These are phyloP conservation scores for Podospora comata DNA, from an alignment of 495 filamentous ascomycete species.

Conservation along the genomic window DNA sequence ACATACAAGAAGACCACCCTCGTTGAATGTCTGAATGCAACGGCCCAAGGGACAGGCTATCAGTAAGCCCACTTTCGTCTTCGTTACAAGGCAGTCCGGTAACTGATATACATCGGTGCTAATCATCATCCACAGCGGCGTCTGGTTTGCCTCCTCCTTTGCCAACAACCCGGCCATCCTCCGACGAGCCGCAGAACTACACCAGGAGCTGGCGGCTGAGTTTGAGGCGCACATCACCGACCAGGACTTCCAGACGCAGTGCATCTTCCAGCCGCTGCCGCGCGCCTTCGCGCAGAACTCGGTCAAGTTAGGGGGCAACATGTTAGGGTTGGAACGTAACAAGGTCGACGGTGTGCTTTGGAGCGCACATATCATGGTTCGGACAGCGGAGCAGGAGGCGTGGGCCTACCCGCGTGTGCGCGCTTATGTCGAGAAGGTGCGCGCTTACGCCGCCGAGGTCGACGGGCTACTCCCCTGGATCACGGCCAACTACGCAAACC, in stretches of 20 bases:
- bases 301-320: slow-evolving; percentile 48
- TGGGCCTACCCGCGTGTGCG: slow-evolving; percentile 16
- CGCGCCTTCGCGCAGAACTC: slow-evolving; percentile 38
- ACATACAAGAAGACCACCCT: not conserved
- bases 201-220: slow-evolving; percentile 22
- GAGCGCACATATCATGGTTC: slow-evolving; percentile 13
- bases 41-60: not conserved
- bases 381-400: slow-evolving; percentile 25
- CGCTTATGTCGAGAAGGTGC: slow-evolving; percentile 15
- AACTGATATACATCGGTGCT: not conserved
- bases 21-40: not conserved
- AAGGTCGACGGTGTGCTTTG: slow-evolving; percentile 30
- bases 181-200: slow-evolving; percentile 21
- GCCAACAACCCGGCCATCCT: slow-evolving; percentile 30
- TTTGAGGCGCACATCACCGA: slow-evolving; percentile 21
- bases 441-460: slow-evolving; percentile 17
- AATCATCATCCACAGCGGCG: slow-evolving; percentile 15
- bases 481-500: slow-evolving; percentile 43
- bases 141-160: slow-evolving; percentile 30
- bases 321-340: slow-evolving; percentile 45
- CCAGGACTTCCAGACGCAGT: slow-evolving; percentile 39
- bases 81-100: not conserved
- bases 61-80: not conserved
- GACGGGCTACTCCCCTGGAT: slow-evolving; percentile 26
- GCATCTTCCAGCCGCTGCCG: slow-evolving; percentile 50